A percentile compares a stretch with the other conserved stretches of the same genome.
Evolutionary conservation across 177 flowering plant species (phyloP).

Genomic region (Vitis hybrid): DNA sequence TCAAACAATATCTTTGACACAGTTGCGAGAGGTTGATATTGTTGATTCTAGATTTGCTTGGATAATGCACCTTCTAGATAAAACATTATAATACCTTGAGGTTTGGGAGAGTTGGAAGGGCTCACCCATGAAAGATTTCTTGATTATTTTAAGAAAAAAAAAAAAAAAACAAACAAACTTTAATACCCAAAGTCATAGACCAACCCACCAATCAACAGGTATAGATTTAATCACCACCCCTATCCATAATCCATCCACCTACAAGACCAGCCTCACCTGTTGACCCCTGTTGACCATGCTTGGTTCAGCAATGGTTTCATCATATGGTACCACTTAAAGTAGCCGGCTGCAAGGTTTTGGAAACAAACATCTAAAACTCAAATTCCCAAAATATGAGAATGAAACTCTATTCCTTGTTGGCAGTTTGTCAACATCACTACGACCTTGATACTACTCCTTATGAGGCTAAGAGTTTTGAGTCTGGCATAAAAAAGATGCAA

Average conservation of each 20-base stretch:
- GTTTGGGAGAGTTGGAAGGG: no score
- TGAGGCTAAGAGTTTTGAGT: background rate
- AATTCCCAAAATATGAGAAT: conserved; percentile 26
- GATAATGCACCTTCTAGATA: no score
- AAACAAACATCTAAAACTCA: conserved; percentile 17
- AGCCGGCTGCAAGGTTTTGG: conserved; percentile 19
- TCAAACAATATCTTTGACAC: no score
- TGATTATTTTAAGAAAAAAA: no score
- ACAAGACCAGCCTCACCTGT: conserved; percentile 3
- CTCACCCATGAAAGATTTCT: no score
- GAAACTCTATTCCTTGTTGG: conserved; percentile 9
- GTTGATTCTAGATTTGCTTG: no score
- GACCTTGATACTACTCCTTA: background rate
- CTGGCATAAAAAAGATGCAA: background rate
- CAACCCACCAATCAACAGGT: no score
- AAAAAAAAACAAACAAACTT: no score
- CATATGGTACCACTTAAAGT: conserved; percentile 1
- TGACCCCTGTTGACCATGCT: conserved; percentile 10
- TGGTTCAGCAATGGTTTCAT: background rate
- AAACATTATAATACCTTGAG: no score
- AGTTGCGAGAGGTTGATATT: no score
- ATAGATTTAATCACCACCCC: background rate
- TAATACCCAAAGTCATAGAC: no score
- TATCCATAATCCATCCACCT: background rate
- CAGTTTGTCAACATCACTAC: background rate